A percentile compares a stretch with the other conserved stretches of the same genome.
Conservation (phyloP, 768 basidiomycete genomes). For the Rhodocollybia butyracea region DNA sequence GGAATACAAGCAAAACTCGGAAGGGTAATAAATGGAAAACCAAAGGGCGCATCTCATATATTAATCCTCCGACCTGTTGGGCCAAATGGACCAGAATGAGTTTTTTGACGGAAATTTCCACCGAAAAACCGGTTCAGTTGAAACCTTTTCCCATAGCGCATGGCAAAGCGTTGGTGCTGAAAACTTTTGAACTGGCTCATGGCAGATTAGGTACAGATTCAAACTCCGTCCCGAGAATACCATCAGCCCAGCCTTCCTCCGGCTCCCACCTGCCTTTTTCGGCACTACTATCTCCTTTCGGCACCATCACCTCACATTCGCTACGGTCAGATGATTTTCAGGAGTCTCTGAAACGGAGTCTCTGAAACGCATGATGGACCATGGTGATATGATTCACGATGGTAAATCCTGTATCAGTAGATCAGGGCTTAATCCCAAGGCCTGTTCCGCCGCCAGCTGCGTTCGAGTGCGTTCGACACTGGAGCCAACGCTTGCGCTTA, state of each 20-base stretch:
- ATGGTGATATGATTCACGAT: no score
- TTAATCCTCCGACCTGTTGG: constrained; percentile 1
- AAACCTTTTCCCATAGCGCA: neutral
- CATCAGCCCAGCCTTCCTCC: neutral
- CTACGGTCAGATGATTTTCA: no score
- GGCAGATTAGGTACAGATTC: constrained; percentile 1
- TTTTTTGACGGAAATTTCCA: constrained; percentile 1
- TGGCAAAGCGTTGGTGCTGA: neutral
- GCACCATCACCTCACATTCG: no score
- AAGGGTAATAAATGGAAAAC: constrained; percentile 1
- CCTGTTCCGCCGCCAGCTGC: no score
- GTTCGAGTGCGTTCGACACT: no score
- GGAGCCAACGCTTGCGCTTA: no score
- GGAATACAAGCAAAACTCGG: neutral
- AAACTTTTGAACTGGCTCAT: neutral
- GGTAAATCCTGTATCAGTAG: no score
- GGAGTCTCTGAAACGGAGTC: no score
- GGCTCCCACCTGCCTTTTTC: neutral
- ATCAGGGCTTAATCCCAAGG: no score
- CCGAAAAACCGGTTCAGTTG: neutral
- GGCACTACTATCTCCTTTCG: no score
- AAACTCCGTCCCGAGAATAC: constrained; percentile 5
- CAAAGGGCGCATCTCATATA: neutral
- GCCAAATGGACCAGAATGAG: neutral
- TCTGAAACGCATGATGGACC: no score